phyloP scores from a whole-genome alignment of 2,329 filamentous ascomycete genomes.

The Verticillium longisporum region DNA sequence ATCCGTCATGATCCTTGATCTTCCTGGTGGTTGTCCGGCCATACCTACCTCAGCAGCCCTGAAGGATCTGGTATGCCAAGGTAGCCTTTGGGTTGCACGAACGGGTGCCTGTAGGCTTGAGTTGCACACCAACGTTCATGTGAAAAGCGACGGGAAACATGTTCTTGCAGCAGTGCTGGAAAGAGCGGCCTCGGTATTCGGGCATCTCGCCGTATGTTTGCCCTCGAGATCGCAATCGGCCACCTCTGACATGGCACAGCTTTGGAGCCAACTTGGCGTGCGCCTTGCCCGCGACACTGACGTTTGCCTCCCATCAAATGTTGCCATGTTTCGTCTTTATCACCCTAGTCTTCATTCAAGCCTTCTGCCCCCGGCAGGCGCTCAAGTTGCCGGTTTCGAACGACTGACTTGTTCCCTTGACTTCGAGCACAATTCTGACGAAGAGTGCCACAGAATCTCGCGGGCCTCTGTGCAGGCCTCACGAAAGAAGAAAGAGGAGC shows the following conservation, averaged over 20 bases:
- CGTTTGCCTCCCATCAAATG: not conserved
- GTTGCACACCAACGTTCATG: not conserved
- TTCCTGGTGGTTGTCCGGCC: not conserved
- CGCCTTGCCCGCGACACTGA: not conserved
- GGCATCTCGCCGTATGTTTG: not conserved
- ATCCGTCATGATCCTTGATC: not conserved
- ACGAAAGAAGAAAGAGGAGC: not conserved
- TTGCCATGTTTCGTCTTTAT: slow-evolving; percentile 25
- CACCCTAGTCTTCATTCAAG: slow-evolving; percentile 26
- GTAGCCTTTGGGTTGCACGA: slow-evolving; percentile 2
- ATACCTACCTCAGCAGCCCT: not conserved
- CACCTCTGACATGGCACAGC: not conserved
- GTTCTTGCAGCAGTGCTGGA: not conserved
- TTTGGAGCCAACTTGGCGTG: slow-evolving; percentile 8
- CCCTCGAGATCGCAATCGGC: not conserved
- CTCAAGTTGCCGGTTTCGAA: slow-evolving; percentile 18
- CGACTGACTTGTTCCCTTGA: slow-evolving; percentile 5
- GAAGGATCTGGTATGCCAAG: not conserved
- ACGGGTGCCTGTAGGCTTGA: not conserved
- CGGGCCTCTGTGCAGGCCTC: not conserved
- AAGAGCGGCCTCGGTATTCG: not conserved
- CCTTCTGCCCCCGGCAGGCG: slow-evolving; percentile 18
- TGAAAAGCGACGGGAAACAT: not conserved
- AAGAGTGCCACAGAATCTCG: not conserved
- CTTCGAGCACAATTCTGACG: slow-evolving; percentile 1